Percentiles rank a stretch among this genome's conserved stretches.
phyloP scores from a whole-genome alignment of 257 asterid species.

The Solanum boliviense region DNA sequence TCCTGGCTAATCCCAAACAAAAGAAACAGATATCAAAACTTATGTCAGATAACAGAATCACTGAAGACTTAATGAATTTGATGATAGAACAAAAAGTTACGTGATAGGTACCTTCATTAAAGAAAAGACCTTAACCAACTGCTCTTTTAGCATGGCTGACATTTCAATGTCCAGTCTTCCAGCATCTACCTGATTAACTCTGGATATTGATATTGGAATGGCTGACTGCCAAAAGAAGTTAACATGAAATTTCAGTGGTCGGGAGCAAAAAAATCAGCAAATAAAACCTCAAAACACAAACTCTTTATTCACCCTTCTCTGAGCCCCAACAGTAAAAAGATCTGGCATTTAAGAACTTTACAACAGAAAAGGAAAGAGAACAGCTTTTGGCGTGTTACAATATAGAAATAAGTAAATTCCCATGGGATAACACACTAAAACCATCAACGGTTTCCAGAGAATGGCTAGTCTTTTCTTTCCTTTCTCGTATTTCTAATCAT shows the following conservation, averaged over 20 bases:
- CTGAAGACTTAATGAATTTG: background rate
- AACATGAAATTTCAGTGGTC: background rate
- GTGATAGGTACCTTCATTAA: constrained; percentile 67
- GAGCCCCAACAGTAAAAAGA: background rate
- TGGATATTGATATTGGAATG: constrained; percentile 72
- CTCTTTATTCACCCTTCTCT: background rate
- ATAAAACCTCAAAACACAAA: background rate
- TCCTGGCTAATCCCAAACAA: constrained; percentile 91
- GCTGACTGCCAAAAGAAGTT: constrained; percentile 28
- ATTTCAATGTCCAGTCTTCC: constrained; percentile 84
- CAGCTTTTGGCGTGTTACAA: background rate
- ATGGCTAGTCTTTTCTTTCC: background rate
- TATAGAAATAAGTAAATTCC: background rate
- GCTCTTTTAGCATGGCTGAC: constrained; percentile 96
- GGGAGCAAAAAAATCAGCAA: background rate
- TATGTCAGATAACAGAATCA: constrained; percentile 9
- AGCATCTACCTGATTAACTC: constrained; percentile 92
- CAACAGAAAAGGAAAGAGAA: background rate
- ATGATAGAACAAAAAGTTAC: constrained; percentile 5
- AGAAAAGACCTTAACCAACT: constrained; percentile 77
- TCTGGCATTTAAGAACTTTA: background rate
- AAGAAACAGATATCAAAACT: constrained; percentile 21
- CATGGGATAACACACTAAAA: background rate
- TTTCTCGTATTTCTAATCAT: background rate
- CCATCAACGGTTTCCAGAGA: background rate